phyloP scores from a whole-genome alignment of 1,139 yeast genomes.

The Saccharomyces uvarum region DNA sequence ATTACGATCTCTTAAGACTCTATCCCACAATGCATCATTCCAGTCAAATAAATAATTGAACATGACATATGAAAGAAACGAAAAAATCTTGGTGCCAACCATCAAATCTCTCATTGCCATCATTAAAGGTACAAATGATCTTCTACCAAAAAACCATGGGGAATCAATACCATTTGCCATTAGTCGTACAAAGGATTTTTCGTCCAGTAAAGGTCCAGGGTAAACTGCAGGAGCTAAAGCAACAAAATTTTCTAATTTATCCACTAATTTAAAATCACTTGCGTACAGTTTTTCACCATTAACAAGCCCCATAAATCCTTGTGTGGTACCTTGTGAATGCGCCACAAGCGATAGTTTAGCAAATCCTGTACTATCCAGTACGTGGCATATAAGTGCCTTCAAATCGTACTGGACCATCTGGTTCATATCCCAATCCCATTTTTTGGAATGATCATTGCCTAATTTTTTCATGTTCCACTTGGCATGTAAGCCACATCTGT shows the following conservation, averaged over 20 bases:
- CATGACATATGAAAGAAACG: constrained; percentile 65
- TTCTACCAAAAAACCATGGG: constrained; percentile 51
- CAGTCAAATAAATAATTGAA: constrained; percentile 82
- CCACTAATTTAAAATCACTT: constrained; percentile 38
- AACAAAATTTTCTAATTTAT: constrained; percentile 56
- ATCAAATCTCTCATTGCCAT: constrained; percentile 42
- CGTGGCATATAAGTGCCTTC: constrained; percentile 61
- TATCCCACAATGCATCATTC: constrained; percentile 76
- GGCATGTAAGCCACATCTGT: constrained; percentile 77
- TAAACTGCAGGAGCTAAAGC: constrained; percentile 88
- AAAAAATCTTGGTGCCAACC: constrained; percentile 47
- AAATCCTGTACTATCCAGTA: constrained; percentile 37
- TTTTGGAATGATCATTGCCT: constrained; percentile 39
- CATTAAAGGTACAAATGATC: constrained; percentile 56
- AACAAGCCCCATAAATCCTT: constrained; percentile 54
- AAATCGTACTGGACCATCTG: constrained; percentile 76
- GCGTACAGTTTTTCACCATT: constrained; percentile 32
- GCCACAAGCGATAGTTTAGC: constrained; percentile 58
- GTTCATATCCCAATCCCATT: constrained; percentile 82
- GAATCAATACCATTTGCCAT: constrained; percentile 35
- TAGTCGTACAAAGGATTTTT: constrained; percentile 44
- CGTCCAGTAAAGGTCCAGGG: constrained; percentile 66
- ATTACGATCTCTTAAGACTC: constrained; percentile 56
- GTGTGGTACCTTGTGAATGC: constrained; percentile 93
- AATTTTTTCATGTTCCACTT: constrained; percentile 41